Evolutionary conservation across 2,329 filamentous ascomycete genomes (phyloP).

Genomic region (Diaporthe nobilis): DNA sequence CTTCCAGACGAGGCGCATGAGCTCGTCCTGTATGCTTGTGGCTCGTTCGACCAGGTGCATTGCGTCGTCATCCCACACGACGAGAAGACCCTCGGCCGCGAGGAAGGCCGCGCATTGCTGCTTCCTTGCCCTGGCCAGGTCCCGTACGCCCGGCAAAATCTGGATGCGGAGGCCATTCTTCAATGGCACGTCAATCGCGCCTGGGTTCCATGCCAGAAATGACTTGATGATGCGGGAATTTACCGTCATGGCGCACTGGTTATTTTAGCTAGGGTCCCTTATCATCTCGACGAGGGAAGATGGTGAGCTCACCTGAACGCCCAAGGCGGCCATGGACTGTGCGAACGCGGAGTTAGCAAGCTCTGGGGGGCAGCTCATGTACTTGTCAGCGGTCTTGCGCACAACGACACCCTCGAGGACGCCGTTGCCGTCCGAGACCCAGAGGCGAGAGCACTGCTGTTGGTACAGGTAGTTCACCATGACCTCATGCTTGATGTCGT

Average conservation of each 20-base stretch:
- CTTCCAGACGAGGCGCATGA: conserved; percentile 85
- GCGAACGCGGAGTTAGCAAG: conserved; percentile 75
- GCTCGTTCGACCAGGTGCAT: conserved; percentile 78
- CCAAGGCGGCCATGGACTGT: conserved; percentile 75
- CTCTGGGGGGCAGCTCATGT: conserved; percentile 80
- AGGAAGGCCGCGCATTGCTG: conserved; percentile 87
- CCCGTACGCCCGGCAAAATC: conserved; percentile 79
- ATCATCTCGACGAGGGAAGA: background rate
- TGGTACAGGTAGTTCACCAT: conserved; percentile 89
- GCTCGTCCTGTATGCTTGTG: conserved; percentile 79
- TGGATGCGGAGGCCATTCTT: conserved; percentile 84
- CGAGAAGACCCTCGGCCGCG: conserved; percentile 76
- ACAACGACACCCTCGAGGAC: conserved; percentile 81
- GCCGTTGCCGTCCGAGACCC: conserved; percentile 79
- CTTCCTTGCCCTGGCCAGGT: conserved; percentile 79
- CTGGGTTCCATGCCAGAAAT: conserved; percentile 80
- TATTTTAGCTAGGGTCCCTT: background rate
- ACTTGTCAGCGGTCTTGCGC: conserved; percentile 76
- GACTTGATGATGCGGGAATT: conserved; percentile 86
- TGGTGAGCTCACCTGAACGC: conserved; percentile 71
- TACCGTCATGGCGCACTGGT: conserved; percentile 82
- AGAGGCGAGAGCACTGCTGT: conserved; percentile 81
- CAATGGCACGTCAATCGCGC: conserved; percentile 81
- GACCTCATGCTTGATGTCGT: conserved; percentile 84
- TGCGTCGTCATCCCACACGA: conserved; percentile 88